phyloP scores from a whole-genome alignment of 768 basidiomycete genomes.

The Ephemerocybe angulata region DNA sequence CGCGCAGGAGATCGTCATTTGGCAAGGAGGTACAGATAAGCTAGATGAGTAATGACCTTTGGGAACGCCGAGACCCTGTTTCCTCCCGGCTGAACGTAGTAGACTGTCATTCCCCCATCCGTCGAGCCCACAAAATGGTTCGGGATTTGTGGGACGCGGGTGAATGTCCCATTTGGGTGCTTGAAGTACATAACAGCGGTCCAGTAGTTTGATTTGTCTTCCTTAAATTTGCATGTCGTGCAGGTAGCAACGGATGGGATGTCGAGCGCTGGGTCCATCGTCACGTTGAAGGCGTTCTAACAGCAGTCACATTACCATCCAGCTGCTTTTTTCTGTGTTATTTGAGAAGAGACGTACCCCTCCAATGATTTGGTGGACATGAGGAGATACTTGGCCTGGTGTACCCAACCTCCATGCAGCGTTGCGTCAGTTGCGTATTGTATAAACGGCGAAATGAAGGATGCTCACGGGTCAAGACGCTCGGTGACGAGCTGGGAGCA shows the following conservation, averaged over 20 bases:
- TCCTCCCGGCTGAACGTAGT: conserved; percentile 3
- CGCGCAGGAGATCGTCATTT: background rate
- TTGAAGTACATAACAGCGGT: conserved; percentile 5
- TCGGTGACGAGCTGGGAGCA: conserved; percentile 3
- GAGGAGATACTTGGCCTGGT: background rate
- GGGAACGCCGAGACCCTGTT: conserved; percentile 1
- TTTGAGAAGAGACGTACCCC: background rate
- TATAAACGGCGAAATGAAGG: too few species aligned
- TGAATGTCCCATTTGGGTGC: background rate
- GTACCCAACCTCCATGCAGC: background rate
- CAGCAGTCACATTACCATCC: background rate
- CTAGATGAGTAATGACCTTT: background rate
- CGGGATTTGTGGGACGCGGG: background rate
- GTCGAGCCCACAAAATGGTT: background rate
- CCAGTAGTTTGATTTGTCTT: conserved; percentile 7
- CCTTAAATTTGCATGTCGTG: conserved; percentile 1
- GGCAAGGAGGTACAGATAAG: background rate
- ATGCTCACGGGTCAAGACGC: conserved; percentile 1
- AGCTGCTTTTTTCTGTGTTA: background rate
- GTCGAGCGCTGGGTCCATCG: background rate
- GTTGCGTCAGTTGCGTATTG: too few species aligned
- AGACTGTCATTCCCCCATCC: conserved; percentile 2
- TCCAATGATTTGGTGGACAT: conserved; percentile 4
- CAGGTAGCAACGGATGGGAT: background rate
- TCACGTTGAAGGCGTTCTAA: conserved; percentile 2